Conservation (phyloP, 75 land plant genomes). For the Pseudotsuga menziesii region DNA sequence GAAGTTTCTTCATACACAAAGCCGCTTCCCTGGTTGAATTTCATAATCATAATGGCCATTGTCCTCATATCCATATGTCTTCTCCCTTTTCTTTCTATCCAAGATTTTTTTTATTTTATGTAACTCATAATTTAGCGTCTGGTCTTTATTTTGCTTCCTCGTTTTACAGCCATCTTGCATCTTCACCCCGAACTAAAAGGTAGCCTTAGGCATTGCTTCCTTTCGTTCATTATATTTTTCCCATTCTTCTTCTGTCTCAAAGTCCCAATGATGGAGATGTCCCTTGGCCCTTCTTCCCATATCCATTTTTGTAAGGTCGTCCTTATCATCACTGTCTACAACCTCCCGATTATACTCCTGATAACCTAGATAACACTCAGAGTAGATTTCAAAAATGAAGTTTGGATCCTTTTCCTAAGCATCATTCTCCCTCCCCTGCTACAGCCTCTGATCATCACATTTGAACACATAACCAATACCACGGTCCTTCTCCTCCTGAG, state of each 20-base stretch:
- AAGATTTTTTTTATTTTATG: conserved; percentile 92
- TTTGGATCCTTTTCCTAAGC: conserved; percentile 97
- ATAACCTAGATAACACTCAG: conserved; percentile 99
- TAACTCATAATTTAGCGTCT: conserved; percentile 91
- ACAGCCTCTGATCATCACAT: conserved; percentile 92
- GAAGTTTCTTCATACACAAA: conserved; percentile 31
- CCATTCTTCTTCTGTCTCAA: conserved; percentile 99
- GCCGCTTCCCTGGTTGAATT: conserved; percentile 66
- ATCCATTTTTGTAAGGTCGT: conserved; percentile 96
- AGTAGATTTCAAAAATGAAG: conserved; percentile 96
- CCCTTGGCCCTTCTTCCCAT: conserved; percentile 99
- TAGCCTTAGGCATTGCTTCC: conserved; percentile 99
- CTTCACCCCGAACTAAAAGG: conserved; percentile 98
- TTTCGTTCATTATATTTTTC: conserved; percentile 96
- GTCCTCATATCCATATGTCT: conserved; percentile 42
- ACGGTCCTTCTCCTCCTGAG: conserved; percentile 98
- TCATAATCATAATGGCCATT: conserved; percentile 57
- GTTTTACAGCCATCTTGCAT: conserved; percentile 99
- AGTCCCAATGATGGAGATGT: conserved; percentile 96
- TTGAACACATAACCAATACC: conserved; percentile 98
- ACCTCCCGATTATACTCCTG: conserved; percentile 97
- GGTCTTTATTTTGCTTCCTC: conserved; percentile 95
- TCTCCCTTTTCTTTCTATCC: conserved; percentile 74
- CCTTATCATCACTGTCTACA: conserved; percentile 99
- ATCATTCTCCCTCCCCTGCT: conserved; percentile 90